Percentiles rank a stretch among this genome's conserved stretches.
Evolutionary conservation across 768 basidiomycete species (phyloP).

Genomic region (Pulveroboletus sp.): DNA sequence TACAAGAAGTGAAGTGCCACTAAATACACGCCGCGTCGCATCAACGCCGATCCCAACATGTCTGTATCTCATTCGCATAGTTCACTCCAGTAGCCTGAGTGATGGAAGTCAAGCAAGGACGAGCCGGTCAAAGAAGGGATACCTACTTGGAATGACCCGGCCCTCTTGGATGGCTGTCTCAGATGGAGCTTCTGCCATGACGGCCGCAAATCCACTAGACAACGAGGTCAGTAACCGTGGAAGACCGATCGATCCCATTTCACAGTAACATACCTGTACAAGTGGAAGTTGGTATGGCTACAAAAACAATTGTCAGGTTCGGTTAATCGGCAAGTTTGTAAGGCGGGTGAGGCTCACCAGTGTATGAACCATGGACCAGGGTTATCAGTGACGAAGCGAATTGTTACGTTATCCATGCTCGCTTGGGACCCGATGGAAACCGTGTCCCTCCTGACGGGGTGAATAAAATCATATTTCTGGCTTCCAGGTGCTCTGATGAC

Average conservation of each 20-base stretch:
- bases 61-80: constrained; percentile 10
- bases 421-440: constrained; percentile 28
- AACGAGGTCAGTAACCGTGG: not conserved
- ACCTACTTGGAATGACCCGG: constrained; percentile 14
- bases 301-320: not conserved
- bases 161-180: constrained; percentile 11
- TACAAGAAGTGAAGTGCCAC: not conserved
- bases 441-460: constrained; percentile 53
- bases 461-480: constrained; percentile 36
- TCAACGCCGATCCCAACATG: not conserved
- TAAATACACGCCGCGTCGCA: not conserved
- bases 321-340: not conserved
- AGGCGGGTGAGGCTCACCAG: constrained; percentile 5
- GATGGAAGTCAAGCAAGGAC: not conserved
- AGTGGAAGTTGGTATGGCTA: constrained; percentile 24
- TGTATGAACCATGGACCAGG: constrained; percentile 32
- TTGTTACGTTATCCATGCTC: constrained; percentile 39
- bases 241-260: not conserved
- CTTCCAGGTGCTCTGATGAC: constrained; percentile 41
- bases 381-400: constrained; percentile 67
- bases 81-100: constrained; percentile 9
- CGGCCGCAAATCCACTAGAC: constrained; percentile 17
- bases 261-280: constrained; percentile 8
- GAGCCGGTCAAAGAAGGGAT: not conserved
- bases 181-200: constrained; percentile 19